Evolutionary conservation across 306 rosid species (phyloP).

Genomic region (Castanopsis chinensis): DNA sequence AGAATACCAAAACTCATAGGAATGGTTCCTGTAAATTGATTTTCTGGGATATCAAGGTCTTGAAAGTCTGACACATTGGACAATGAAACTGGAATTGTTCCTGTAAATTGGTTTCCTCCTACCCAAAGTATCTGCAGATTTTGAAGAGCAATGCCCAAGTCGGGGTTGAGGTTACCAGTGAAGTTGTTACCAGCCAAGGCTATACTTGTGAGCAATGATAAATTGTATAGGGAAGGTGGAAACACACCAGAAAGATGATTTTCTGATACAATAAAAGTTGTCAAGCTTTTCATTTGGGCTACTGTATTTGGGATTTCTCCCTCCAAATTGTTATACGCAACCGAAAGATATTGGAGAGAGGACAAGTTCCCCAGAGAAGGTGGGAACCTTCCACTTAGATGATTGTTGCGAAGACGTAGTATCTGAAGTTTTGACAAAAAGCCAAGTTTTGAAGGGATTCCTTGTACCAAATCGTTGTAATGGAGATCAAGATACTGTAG

Average conservation of each 20-base stretch:
- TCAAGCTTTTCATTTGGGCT: neutral
- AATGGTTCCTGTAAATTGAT: neutral
- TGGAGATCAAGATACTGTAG: neutral
- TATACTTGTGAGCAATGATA: neutral
- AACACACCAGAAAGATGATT: neutral
- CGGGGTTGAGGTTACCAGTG: neutral
- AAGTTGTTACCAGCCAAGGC: neutral
- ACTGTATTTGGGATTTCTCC: neutral
- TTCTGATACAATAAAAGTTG: fast-evolving
- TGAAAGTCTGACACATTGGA: neutral
- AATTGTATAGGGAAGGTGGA: neutral
- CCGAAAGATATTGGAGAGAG: neutral
- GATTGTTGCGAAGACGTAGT: neutral
- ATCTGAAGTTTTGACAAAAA: neutral
- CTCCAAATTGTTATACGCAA: neutral
- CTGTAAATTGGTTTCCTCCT: neutral
- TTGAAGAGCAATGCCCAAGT: neutral
- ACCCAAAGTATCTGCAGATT: neutral
- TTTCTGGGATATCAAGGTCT: fast-evolving
- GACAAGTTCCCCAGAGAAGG: neutral
- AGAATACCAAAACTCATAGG: neutral
- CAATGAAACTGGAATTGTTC: neutral
- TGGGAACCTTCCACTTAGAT: neutral
- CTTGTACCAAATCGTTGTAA: neutral
- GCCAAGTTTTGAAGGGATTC: neutral